Conservation (phyloP, 305 asterid genomes). For the Solanum hybrid region DNA sequence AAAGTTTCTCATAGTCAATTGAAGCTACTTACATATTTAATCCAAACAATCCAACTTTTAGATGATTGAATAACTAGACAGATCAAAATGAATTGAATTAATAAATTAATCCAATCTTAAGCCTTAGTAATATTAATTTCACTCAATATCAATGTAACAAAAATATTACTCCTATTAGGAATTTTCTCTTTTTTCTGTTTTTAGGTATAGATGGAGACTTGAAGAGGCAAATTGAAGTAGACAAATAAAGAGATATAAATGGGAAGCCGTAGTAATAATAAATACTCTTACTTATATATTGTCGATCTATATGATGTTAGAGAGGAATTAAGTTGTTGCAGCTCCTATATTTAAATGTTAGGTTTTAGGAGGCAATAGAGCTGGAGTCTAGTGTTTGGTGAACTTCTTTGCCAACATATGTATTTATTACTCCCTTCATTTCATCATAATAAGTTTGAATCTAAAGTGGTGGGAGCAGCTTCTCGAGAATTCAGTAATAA, state of each 20-base stretch:
- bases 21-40: neutral
- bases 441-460: neutral
- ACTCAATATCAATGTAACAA: neutral
- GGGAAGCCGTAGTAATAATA: neutral
- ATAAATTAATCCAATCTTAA: neutral
- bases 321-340: neutral
- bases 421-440: neutral
- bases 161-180: neutral
- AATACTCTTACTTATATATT: neutral
- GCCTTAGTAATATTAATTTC: neutral
- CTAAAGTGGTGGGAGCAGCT: neutral
- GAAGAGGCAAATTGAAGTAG: neutral
- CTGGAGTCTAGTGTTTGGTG: neutral
- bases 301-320: neutral
- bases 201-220: neutral
- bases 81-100: neutral
- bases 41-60: neutral
- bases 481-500: neutral
- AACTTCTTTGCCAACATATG: neutral
- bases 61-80: neutral
- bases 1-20: neutral
- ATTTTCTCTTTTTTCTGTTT: neutral
- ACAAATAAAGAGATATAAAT: neutral
- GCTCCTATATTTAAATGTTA: neutral
- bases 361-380: neutral